A percentile compares a stretch with the other conserved stretches of the same genome.
These are phyloP conservation scores for Yarrowia alimentaria DNA, from an alignment of 805 yeast genomes.

Conservation along the genomic window DNA sequence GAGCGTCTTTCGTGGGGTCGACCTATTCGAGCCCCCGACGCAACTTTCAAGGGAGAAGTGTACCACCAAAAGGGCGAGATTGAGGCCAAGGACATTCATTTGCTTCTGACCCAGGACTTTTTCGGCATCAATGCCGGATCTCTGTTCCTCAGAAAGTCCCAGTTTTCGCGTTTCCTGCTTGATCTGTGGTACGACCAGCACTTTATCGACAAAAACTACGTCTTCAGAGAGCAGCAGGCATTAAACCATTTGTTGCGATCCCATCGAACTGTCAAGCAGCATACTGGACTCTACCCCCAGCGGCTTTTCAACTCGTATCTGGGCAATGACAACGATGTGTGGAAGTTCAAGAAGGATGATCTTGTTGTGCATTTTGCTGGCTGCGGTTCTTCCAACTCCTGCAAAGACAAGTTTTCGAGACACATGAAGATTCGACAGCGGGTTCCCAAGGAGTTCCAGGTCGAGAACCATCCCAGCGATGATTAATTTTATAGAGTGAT, in stretches of 20 bases:
- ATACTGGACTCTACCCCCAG: slow-evolving; percentile 38
- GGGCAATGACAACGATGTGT: slow-evolving; percentile 27
- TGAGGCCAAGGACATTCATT: slow-evolving; percentile 32
- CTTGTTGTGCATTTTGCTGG: slow-evolving; percentile 40
- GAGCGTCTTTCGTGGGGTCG: slow-evolving; percentile 34
- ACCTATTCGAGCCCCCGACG: slow-evolving; percentile 31
- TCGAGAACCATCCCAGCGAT: too few species aligned
- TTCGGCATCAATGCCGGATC: slow-evolving; percentile 41
- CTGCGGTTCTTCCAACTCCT: slow-evolving; percentile 18
- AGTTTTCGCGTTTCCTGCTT: slow-evolving; percentile 34
- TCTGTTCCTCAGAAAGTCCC: slow-evolving; percentile 36
- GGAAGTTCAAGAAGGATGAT: slow-evolving; percentile 34
- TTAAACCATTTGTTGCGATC: slow-evolving; percentile 31
- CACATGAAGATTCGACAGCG: slow-evolving; percentile 11
- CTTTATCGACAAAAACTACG: slow-evolving; percentile 29
- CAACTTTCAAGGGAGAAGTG: slow-evolving; percentile 26
- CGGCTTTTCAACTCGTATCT: slow-evolving; percentile 37
- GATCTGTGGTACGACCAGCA: slow-evolving; percentile 39
- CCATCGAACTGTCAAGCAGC: slow-evolving; percentile 32
- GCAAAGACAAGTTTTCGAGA: slow-evolving; percentile 13
- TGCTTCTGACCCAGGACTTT: slow-evolving; percentile 37
- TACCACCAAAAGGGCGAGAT: slow-evolving; percentile 10
- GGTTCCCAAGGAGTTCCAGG: slow-evolving; percentile 25
- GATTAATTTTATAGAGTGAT: too few species aligned
- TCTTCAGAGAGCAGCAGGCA: slow-evolving; percentile 36